These are phyloP conservation scores for Eutrema japonicum DNA, from an alignment of 345 rosid species.

Conservation along the genomic window DNA sequence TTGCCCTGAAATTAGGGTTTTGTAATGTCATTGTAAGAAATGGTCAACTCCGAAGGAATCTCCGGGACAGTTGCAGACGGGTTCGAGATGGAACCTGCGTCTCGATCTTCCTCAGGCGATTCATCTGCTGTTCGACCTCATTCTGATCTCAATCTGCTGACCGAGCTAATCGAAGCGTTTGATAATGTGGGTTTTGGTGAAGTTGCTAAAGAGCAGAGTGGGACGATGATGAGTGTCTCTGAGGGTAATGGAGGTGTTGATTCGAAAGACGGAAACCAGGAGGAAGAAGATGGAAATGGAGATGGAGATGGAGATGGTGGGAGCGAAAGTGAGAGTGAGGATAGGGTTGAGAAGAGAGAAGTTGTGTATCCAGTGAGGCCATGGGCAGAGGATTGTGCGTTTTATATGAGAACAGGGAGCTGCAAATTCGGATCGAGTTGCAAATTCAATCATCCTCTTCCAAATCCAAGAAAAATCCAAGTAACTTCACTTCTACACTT, in stretches of 20 bases:
- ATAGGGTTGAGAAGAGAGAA: conserved; percentile 22
- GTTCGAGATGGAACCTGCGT: conserved; percentile 24
- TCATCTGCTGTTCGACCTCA: conserved; percentile 33
- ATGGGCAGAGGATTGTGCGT: conserved; percentile 83
- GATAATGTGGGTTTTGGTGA: conserved; percentile 45
- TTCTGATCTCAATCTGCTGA: conserved; percentile 39
- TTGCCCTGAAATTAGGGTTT: conserved; percentile 39
- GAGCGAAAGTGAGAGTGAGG: conserved; percentile 35
- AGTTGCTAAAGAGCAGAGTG: conserved; percentile 9
- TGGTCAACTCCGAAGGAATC: conserved; percentile 16
- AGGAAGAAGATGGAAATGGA: background rate
- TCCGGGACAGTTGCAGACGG: background rate
- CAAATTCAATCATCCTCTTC: conserved; percentile 88
- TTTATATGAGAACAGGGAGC: conserved; percentile 73
- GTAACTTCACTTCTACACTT: conserved; percentile 43
- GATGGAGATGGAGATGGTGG: conserved; percentile 14
- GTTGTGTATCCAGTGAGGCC: conserved; percentile 69
- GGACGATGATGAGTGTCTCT: conserved; percentile 1
- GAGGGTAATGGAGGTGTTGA: conserved; percentile 16
- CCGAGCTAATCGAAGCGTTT: too few species aligned
- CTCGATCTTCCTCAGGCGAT: conserved; percentile 26
- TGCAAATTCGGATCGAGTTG: conserved; percentile 87
- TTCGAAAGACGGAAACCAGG: conserved; percentile 15
- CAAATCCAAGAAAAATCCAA: conserved; percentile 50
- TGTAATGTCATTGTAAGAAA: conserved; percentile 32